Evolutionary conservation across 1,284 basidiomycete species (phyloP), one percentile per base, ranked within the genome.

Genomic region (Irpex lacteus): DNA sequence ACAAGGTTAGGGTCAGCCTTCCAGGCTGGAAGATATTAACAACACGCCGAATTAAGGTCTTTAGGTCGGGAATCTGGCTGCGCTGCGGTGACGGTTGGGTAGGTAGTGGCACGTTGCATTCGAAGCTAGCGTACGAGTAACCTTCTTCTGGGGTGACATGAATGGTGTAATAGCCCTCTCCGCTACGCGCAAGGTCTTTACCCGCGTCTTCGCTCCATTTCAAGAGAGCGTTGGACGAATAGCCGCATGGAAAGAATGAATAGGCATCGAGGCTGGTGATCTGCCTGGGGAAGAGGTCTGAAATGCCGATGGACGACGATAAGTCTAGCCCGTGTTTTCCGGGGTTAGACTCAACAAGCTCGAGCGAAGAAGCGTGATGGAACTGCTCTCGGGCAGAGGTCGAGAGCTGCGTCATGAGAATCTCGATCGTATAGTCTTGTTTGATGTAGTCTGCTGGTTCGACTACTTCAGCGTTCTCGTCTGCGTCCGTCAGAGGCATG

Each of bases 101-200:
- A 32, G 83, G 80, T 21, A 96, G 84, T 3, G 94, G 93, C n/a
- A 98, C 88, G 77, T 99, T 99, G 79, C 95, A 98, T 79, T 99
- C 98, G 80, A 99, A 99, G 70, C 91, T 94, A 59, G 98, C 98
- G 76, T 98, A 99, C 58, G 95, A 97, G 89, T 94, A 98, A 64
- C 94, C 96, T 69, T 92, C 89, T 77, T 99, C 98, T 38, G 98
- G 98, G 0, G 98, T 99, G 61, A 99, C 98, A 76, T 99, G 98
- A 66, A 99, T 97, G 6, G 96, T 99, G 77, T 95, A 98, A 80
- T 99, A 99, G 37, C 96, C 94, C 74, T 96, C 95, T 21, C 87
- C 85, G 13, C 66, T 69, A 5, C 68, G 62, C 2, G 65, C 60
- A 18, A 67, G 67, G 52, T 71, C 63, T n/a, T 36, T 63, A 15